phyloP scores from a whole-genome alignment of 202 grass and related monocot species.

The Elaeis oleifera region DNA sequence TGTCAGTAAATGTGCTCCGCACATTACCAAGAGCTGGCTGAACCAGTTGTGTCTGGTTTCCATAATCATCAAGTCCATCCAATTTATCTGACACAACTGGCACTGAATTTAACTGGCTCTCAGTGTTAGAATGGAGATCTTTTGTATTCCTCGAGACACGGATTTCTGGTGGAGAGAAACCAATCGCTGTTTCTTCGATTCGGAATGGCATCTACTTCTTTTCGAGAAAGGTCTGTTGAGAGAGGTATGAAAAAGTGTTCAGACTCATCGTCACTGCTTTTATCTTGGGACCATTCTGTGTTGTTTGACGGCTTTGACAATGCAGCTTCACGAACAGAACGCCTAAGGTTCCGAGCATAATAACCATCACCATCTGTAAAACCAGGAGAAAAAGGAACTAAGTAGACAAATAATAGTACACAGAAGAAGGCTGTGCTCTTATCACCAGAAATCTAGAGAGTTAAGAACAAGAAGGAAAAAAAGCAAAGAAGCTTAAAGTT shows the following conservation, averaged over 20 bases:
- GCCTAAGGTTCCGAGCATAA: constrained; percentile 60
- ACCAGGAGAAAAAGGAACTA: constrained; percentile 13
- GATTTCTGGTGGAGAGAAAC: constrained; percentile 30
- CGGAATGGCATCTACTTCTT: constrained; percentile 39
- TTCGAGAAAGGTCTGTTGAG: constrained; percentile 35
- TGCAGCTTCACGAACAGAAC: constrained; percentile 90
- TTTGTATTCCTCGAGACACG: constrained; percentile 30
- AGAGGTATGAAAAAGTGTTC: constrained; percentile 90
- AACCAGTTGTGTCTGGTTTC: constrained; percentile 18
- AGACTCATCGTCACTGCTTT: constrained; percentile 58
- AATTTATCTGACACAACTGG: constrained; percentile 34
- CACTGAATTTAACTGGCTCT: constrained; percentile 22
- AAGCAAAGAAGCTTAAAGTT: neutral
- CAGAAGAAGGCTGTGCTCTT: constrained; percentile 6
- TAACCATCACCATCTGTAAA: constrained; percentile 57
- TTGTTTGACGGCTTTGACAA: constrained; percentile 55
- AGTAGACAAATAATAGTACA: constrained; percentile 11
- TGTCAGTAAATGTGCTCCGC: constrained; percentile 37
- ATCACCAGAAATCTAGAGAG: constrained; percentile 10
- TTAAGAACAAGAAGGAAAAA: neutral
- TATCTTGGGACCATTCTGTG: constrained; percentile 44
- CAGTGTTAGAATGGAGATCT: constrained; percentile 23
- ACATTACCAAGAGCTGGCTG: constrained; percentile 23
- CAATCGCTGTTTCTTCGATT: constrained; percentile 50
- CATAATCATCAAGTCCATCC: constrained; percentile 24